Base-by-base conservation (phyloP, 2,329 filamentous ascomycete genomes). In the Cercospora zeina region DNA sequence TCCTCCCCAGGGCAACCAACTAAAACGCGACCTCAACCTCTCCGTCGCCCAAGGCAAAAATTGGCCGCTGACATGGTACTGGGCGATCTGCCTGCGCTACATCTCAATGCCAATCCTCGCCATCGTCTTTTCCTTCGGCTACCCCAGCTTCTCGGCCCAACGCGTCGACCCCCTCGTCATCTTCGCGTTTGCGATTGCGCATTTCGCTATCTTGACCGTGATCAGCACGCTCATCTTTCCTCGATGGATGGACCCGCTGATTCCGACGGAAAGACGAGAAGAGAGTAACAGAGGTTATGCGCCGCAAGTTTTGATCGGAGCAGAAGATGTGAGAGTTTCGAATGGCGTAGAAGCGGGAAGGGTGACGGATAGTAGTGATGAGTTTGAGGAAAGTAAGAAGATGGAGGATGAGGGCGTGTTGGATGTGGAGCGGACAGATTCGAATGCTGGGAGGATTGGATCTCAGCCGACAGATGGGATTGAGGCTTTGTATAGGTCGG, bases 1-100 rank as follows among this genome's bases (percentile, higher is more conserved):
- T 13, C 7, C 6, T 5, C 3, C 16, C 19, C 45, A 63, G 57
- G 58, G 58, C 42, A 58, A 63, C 14, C 58, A 54, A n/a, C 45
- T 63, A 8, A 79, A 78, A 19, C 79, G 78, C 21, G 83, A 85
- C 65, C 77, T 85, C 19, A 85, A 85, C 63, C 69, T 79, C 6
- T 80, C 84, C 30, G 79, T 86, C 19, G 82, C 80, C 9, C 76
- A 74, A 2, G 82, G 81, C 57, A 81, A 80, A 37, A 85, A 86
- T 72, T 85, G 83, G 83, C 78, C 73, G 2, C 83, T 86, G 19
- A 83, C 83, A 0, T 62, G 65, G 57, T 82, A 84, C 70, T 81
- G 82, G 74, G 78, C 80, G 0, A 70, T 80, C 0, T 74, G 85
- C 0, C 71, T 83, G 0, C 80, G 80, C 27, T 83, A 82, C 81